Base-by-base conservation (phyloP, 805 yeast genomes). In the Lipomyces mesembrius region DNA sequence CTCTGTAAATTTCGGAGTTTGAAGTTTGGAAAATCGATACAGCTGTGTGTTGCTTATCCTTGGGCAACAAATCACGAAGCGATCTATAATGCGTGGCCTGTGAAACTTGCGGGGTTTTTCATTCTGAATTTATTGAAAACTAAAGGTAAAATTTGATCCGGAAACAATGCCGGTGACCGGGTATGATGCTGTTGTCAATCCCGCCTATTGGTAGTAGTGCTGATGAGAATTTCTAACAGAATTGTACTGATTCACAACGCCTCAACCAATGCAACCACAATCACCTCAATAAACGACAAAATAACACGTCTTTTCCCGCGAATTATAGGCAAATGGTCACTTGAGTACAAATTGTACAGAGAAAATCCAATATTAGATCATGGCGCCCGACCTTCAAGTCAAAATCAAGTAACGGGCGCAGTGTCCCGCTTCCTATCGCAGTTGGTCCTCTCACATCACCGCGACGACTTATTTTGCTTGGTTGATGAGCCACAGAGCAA, bases 251-350 rank as follows among this genome's bases (percentile, higher is more conserved):
- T 68, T 14, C 70, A 68, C 25, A 63, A 60, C 29, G 62, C 66
- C 4, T 51, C 62, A 11, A 62, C 58, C 5, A 68, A 34, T 11
- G 71, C 70, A 25, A 71, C 80, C 17, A 83, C 89, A 4, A 88
- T 90, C 39, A 81, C 90, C 0, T 83, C 84, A 56, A 85, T 89
- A 73, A 92, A 89, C 74, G 96, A 91, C 75, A 83, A 84, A 64
- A 82, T 91, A 17, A 83, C 89, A 3, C 88, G 88, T 72, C 87
- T 87, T 68, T 80, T 88, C 17, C 93, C 95, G 1, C 80, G 83
- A 20, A 73, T 83, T 1, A 78, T 84, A 35, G 92, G 86, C 1
- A 82, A 86, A 57, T 90, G 96, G 96, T 81, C 80, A 54, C 87
- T 89, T 72, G 90, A 85, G 61, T 82, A 89, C 70, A 87, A 85